Evolutionary conservation across 345 rosid genomes (phyloP), one percentile per base, ranked within the genome.

Genomic region (Salix dunnii): DNA sequence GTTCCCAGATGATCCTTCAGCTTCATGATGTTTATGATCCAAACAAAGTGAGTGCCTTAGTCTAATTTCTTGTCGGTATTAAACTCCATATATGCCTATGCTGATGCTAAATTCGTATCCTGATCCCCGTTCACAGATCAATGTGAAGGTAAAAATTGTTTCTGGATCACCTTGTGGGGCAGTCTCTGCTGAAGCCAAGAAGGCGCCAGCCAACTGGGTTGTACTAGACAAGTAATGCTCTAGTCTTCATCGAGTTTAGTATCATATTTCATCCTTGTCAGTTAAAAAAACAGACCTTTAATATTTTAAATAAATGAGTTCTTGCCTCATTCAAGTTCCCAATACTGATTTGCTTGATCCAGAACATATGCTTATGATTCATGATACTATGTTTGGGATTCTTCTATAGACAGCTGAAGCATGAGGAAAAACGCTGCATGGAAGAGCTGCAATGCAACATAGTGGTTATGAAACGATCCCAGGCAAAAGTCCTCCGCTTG

Each of bases 1-100:
- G 97, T 86, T 96, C 99, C 43, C 99, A 94, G 75, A 92, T 96
- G 99, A 91, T 96, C 70, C 97, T 96, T 78, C 98, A 89, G 89
- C 97, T 94, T 65, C 98, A 96, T 35, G 98, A 96, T 86, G 97
- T 96, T 77, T 96, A 94, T 77, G 98, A 96, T 85, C 98, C 97
- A 23, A 91, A 96, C 76, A 94, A 94, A 90, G 99, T 89, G 76
- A 46, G 76, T 68, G 31, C 48, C n/a, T 60, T 6, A 1, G 60
- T 67, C 11, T 71, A 4, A 58, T 55, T 46, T 11, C 21, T 16
- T 48, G 53, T 79, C 33, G 48, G 28, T 81, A 46, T 63, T 48
- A 10, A 76, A 30, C 74, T 53, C 42, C 60, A 46, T 43, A 36
- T 51, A 53, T 28, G 63, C 76, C 74, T 23, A 7, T 72, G 70